Percentiles rank a stretch among this genome's conserved stretches.
These are phyloP conservation scores for Phytophthora boehmeriae DNA, from an alignment of 352 stramenopile genomes.

Conservation along the genomic window DNA sequence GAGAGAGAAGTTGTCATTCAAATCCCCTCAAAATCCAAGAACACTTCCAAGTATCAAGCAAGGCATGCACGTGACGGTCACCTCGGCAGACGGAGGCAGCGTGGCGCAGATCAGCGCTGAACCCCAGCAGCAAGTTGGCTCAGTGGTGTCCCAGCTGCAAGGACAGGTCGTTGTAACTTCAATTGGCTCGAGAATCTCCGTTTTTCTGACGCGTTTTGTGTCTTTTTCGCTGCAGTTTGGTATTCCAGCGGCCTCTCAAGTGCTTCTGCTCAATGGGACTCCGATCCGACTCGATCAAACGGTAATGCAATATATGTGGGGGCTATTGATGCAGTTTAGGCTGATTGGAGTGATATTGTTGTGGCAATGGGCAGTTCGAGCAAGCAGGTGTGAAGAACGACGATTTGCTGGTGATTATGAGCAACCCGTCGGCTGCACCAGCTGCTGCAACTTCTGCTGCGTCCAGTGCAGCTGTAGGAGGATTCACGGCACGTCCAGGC, in stretches of 20 bases:
- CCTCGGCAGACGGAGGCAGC: conserved; percentile 61
- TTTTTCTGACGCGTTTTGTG: conserved; percentile 5
- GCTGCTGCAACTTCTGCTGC: conserved; percentile 18
- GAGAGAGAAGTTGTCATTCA: too few relatives aligned
- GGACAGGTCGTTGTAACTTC: conserved; percentile 46
- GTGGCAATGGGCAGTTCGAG: conserved; percentile 57
- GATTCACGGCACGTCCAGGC: conserved; percentile 52
- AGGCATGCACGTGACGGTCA: conserved; percentile 70
- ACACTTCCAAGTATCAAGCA: neutral
- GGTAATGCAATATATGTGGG: conserved; percentile 27
- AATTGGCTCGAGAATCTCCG: neutral
- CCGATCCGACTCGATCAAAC: conserved; percentile 58
- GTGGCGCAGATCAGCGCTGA: conserved; percentile 62
- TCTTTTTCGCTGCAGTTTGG: conserved; percentile 52
- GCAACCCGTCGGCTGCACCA: conserved; percentile 34
- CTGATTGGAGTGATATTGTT: conserved; percentile 6
- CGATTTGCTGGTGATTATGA: conserved; percentile 74
- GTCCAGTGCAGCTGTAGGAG: conserved; percentile 10
- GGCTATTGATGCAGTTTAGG: neutral
- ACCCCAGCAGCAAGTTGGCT: conserved; percentile 49
- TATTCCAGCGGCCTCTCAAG: conserved; percentile 54
- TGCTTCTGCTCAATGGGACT: conserved; percentile 69
- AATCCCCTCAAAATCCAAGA: neutral
- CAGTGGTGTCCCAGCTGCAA: conserved; percentile 52
- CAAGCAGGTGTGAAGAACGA: conserved; percentile 71